phyloP scores from a whole-genome alignment of 2,329 filamentous ascomycete genomes.

The Fusarium chaquense region DNA sequence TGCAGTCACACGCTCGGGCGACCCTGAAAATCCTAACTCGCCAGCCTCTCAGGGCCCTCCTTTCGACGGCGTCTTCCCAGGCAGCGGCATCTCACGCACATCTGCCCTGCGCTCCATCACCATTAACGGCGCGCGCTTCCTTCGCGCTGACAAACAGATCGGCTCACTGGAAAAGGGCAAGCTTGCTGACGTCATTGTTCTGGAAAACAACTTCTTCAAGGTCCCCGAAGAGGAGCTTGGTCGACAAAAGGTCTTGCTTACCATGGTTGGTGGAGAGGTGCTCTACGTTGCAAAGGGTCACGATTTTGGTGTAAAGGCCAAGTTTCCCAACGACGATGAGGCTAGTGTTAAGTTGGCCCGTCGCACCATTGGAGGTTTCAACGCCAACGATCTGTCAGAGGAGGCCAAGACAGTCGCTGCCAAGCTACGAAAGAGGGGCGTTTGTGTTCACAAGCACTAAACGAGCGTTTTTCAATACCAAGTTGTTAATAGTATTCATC shows the following conservation, averaged over 20 bases:
- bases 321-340: conserved; percentile 43
- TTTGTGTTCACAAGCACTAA: conserved; percentile 38
- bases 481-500: background rate
- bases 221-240: conserved; percentile 43
- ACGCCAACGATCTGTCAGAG: conserved; percentile 22
- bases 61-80: conserved; percentile 39
- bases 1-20: conserved; percentile 45
- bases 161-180: conserved; percentile 47
- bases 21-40: conserved; percentile 45
- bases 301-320: conserved; percentile 42
- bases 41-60: conserved; percentile 40
- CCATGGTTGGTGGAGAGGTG: conserved; percentile 47
- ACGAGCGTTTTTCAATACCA: background rate
- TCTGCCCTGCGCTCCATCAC: conserved; percentile 42
- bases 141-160: conserved; percentile 43
- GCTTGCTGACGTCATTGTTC: conserved; percentile 44
- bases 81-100: conserved; percentile 40
- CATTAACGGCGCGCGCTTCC: conserved; percentile 42
- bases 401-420: conserved; percentile 18
- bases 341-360: conserved; percentile 27
- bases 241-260: conserved; percentile 43
- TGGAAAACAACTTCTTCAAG: conserved; percentile 46
- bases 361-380: conserved; percentile 40
- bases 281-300: conserved; percentile 44
- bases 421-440: conserved; percentile 36